Percentiles rank a stretch among this genome's conserved stretches.
Evolutionary conservation across 2,329 filamentous ascomycete species (phyloP).

Genomic region (Fusarium secorum): DNA sequence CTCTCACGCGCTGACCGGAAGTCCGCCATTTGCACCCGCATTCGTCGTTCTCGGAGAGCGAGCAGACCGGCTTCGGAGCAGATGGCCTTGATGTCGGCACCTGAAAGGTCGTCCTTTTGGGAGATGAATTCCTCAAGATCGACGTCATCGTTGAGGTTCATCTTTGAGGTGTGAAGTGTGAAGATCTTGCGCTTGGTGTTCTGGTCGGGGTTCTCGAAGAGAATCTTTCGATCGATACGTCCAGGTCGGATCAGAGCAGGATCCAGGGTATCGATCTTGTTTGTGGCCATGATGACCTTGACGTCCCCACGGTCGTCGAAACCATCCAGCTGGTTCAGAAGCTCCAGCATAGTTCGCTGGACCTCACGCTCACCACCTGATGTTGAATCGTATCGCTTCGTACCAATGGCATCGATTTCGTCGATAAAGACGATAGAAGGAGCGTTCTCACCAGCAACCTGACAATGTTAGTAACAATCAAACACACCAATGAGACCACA

Average conservation of each 20-base stretch:
- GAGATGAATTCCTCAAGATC: constrained; percentile 98
- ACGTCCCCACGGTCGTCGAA: constrained; percentile 99
- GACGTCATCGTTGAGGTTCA: constrained; percentile 96
- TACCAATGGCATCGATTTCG: constrained; percentile 98
- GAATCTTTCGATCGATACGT: constrained; percentile 97
- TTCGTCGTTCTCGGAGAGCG: constrained; percentile 91
- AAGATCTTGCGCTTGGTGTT: constrained; percentile 99
- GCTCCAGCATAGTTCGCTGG: constrained; percentile 97
- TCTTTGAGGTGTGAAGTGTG: constrained; percentile 96
- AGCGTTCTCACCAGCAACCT: constrained; percentile 93
- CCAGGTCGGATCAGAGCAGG: constrained; percentile 95
- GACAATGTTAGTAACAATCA: constrained; percentile 31
- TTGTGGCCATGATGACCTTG: constrained; percentile 99
- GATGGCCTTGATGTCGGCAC: constrained; percentile 98
- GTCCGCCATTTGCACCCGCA: constrained; percentile 99
- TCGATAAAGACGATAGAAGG: constrained; percentile 99
- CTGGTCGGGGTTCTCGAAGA: constrained; percentile 75
- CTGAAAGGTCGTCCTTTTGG: constrained; percentile 96
- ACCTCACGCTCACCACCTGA: constrained; percentile 97
- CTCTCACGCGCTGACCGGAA: constrained; percentile 92
- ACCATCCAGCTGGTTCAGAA: constrained; percentile 97
- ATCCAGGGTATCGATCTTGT: constrained; percentile 98
- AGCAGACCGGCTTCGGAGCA: constrained; percentile 96
- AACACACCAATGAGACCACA: constrained; percentile 16
- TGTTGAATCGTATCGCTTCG: constrained; percentile 97